Conservation (phyloP, 2,329 filamentous ascomycete species). For the Aquanectria penicillioides region DNA sequence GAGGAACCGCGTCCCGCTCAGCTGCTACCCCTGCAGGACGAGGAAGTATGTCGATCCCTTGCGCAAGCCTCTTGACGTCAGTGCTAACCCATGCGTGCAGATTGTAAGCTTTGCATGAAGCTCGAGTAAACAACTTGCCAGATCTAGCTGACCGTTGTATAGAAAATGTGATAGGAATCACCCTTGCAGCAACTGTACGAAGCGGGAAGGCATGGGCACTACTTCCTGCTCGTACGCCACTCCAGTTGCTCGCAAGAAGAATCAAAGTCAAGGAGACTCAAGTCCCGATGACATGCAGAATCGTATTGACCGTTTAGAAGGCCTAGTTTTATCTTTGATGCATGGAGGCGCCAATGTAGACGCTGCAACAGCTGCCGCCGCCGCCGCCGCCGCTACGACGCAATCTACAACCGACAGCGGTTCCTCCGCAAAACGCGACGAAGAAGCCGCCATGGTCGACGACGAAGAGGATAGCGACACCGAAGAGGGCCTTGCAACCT, state of each 20-base stretch:
- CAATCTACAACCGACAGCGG: constrained; percentile 55
- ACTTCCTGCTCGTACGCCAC: constrained; percentile 86
- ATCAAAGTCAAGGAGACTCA: constrained; percentile 67
- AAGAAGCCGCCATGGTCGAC: constrained; percentile 61
- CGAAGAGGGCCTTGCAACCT: constrained; percentile 74
- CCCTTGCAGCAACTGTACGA: constrained; percentile 94
- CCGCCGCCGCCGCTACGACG: constrained; percentile 48
- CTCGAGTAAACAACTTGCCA: constrained; percentile 4
- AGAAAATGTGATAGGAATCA: constrained; percentile 93
- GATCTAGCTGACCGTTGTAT: constrained; percentile 26
- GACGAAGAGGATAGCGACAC: constrained; percentile 73
- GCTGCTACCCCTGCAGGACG: constrained; percentile 89
- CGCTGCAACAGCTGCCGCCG: constrained; percentile 48
- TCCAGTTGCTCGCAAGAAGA: constrained; percentile 77
- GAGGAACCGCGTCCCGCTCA: constrained; percentile 90
- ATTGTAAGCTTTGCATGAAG: constrained; percentile 43
- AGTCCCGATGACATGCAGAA: constrained; percentile 97
- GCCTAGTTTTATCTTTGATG: constrained; percentile 92
- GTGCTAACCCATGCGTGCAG: constrained; percentile 50
- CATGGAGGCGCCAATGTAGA: constrained; percentile 76
- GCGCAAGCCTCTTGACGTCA: constrained; percentile 8
- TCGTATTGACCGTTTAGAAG: constrained; percentile 93
- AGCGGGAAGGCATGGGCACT: constrained; percentile 85
- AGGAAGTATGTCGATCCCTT: constrained; percentile 75
- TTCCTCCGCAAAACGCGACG: constrained; percentile 58